Percentiles rank a stretch among this genome's conserved stretches.
phyloP scores from a whole-genome alignment of 495 filamentous ascomycete genomes.

The Penicillium ucsense region DNA sequence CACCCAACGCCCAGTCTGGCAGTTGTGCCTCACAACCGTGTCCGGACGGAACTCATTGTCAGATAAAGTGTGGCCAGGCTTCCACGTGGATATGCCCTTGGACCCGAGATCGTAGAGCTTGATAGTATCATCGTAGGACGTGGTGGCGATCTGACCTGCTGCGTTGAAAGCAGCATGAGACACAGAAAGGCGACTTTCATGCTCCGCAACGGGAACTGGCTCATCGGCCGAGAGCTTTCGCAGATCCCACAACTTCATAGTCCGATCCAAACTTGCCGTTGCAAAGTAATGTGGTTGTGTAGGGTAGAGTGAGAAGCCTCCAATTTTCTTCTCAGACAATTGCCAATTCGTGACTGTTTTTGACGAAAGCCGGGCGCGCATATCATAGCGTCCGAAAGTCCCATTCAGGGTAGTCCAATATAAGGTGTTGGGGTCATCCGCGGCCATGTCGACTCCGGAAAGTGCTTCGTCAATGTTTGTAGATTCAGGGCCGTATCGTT shows the following conservation, averaged over 20 bases:
- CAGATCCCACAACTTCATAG: constrained; percentile 85
- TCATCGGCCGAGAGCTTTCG: constrained; percentile 58
- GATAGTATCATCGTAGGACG: constrained; percentile 88
- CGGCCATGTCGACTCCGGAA: constrained; percentile 69
- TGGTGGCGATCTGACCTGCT: constrained; percentile 75
- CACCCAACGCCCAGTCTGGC: constrained; percentile 83
- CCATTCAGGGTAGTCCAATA: constrained; percentile 86
- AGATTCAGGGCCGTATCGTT: constrained; percentile 67
- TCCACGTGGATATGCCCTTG: constrained; percentile 50
- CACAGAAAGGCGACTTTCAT: constrained; percentile 73
- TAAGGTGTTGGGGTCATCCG: constrained; percentile 58
- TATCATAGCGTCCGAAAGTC: constrained; percentile 66
- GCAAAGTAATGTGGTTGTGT: constrained; percentile 70
- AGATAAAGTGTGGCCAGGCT: constrained; percentile 45
- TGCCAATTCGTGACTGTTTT: constrained; percentile 51
- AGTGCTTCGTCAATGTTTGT: constrained; percentile 63
- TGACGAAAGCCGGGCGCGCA: constrained; percentile 45
- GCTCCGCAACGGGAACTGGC: constrained; percentile 68
- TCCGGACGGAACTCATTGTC: constrained; percentile 59
- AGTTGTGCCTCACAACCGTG: constrained; percentile 72
- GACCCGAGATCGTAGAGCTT: constrained; percentile 77
- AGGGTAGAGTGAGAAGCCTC: constrained; percentile 80
- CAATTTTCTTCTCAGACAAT: constrained; percentile 91
- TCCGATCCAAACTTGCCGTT: constrained; percentile 84
- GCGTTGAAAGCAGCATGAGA: constrained; percentile 83